A percentile compares a stretch with the other conserved stretches of the same genome.
Evolutionary conservation across 1,139 yeast species (phyloP).

Genomic region (Taphrina pruni): DNA sequence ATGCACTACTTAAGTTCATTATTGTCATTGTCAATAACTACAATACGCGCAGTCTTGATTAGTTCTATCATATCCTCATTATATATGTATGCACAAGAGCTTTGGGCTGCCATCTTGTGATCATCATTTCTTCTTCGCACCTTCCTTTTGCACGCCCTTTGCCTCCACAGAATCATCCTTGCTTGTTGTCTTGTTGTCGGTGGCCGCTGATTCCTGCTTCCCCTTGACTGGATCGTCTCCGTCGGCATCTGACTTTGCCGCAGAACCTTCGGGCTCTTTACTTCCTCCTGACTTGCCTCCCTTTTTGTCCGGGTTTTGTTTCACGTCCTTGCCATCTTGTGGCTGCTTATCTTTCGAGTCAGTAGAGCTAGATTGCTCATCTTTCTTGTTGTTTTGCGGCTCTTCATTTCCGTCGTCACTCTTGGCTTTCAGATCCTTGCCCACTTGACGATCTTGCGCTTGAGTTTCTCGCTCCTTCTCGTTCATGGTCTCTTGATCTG

Average conservation of each 20-base stretch:
- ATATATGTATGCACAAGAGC: background rate
- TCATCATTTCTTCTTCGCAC: conserved; percentile 32
- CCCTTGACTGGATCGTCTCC: conserved; percentile 30
- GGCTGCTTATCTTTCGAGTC: conserved; percentile 12
- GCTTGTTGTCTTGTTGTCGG: conserved; percentile 34
- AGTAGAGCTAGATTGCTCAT: background rate
- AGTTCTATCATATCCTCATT: no score
- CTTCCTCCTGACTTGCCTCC: conserved; percentile 25
- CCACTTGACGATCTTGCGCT: conserved; percentile 18
- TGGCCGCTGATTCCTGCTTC: conserved; percentile 23
- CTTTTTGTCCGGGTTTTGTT: conserved; percentile 27
- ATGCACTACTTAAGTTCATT: no score
- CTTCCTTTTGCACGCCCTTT: conserved; percentile 25
- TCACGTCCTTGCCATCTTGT: conserved; percentile 31
- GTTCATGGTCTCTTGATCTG: conserved; percentile 31
- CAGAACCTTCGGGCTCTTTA: conserved; percentile 29
- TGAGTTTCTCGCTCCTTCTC: conserved; percentile 32
- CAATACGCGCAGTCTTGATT: background rate
- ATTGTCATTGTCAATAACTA: no score
- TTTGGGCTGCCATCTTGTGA: background rate
- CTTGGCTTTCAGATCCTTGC: conserved; percentile 3
- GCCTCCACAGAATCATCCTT: conserved; percentile 34
- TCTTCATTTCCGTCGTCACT: background rate
- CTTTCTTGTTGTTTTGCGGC: background rate
- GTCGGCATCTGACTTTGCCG: conserved; percentile 17